phyloP scores from a whole-genome alignment of 495 filamentous ascomycete species.

The Penicillium angulare region DNA sequence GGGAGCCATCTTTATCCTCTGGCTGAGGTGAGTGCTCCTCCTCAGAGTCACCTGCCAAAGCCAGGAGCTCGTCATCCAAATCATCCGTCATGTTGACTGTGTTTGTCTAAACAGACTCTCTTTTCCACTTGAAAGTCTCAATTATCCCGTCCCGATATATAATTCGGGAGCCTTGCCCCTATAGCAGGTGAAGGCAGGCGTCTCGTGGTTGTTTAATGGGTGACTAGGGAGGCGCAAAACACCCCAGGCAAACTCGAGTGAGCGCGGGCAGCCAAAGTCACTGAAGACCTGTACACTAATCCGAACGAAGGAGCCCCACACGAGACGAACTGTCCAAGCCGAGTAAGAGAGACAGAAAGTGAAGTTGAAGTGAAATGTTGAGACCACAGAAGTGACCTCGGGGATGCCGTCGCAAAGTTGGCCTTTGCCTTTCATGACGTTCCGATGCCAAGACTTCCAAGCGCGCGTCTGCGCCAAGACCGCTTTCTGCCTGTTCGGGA shows the following conservation, averaged over 20 bases:
- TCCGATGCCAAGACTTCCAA: constrained; percentile 22
- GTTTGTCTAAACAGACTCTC: constrained; percentile 6
- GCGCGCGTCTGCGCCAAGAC: constrained; percentile 23
- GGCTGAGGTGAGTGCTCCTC: constrained; percentile 49
- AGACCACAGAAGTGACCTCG: neutral
- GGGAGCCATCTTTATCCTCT: constrained; percentile 33
- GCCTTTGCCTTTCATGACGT: constrained; percentile 30
- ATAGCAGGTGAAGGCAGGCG: neutral
- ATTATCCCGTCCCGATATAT: neutral
- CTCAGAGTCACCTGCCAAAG: constrained; percentile 71
- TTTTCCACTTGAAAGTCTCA: neutral
- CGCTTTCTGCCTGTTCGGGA: constrained; percentile 1
- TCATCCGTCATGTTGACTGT: constrained; percentile 57
- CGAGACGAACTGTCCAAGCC: constrained; percentile 8
- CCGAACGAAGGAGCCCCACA: neutral
- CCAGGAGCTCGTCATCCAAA: constrained; percentile 84
- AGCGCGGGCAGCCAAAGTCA: neutral
- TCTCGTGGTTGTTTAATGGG: neutral
- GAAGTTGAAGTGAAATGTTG: neutral
- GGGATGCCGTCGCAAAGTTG: constrained; percentile 21
- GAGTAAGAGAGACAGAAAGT: neutral
- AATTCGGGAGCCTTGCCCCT: neutral
- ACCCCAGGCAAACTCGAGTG: neutral
- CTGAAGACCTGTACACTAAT: neutral
- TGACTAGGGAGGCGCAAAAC: constrained; percentile 18